Conservation (phyloP, 2,329 filamentous ascomycete genomes). For the Talaromyces amestolkiae region DNA sequence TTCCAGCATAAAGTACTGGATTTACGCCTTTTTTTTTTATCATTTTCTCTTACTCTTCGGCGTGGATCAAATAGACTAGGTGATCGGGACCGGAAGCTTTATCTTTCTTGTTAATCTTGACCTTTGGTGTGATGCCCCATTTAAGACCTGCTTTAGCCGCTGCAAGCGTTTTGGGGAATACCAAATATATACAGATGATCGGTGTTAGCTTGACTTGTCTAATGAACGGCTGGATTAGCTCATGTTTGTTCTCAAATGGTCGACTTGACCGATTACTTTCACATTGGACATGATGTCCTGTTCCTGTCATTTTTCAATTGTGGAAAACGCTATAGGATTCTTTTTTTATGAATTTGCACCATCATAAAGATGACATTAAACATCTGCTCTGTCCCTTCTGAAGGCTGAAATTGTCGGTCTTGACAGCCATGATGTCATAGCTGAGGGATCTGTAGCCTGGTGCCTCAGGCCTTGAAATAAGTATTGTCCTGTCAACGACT, state of each 20-base stretch:
- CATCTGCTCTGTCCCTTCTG: background rate
- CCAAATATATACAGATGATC: no score
- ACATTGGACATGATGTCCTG: background rate
- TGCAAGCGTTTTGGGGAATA: background rate
- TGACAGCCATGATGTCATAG: background rate
- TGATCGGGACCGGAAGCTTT: slow-evolving; percentile 18
- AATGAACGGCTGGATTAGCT: no score
- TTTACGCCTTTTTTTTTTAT: slow-evolving; percentile 50
- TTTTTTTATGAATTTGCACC: background rate
- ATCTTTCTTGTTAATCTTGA: slow-evolving; percentile 16
- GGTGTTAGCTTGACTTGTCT: no score
- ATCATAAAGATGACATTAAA: background rate
- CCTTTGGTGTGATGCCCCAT: slow-evolving; percentile 21
- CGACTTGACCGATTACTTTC: background rate
- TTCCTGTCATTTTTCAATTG: no score
- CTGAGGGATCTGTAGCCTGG: background rate
- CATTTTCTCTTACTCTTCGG: slow-evolving; percentile 45
- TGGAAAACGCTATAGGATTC: no score
- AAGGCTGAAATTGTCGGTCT: background rate
- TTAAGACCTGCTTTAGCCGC: slow-evolving; percentile 13
- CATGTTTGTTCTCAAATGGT: background rate
- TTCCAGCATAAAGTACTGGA: slow-evolving; percentile 47
- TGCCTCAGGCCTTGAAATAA: background rate
- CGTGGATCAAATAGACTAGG: slow-evolving; percentile 25
- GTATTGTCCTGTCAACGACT: no score